Evolutionary conservation across 495 filamentous ascomycete species (phyloP), one percentile per base, ranked within the genome.

Genomic region (Podospora anserina): DNA sequence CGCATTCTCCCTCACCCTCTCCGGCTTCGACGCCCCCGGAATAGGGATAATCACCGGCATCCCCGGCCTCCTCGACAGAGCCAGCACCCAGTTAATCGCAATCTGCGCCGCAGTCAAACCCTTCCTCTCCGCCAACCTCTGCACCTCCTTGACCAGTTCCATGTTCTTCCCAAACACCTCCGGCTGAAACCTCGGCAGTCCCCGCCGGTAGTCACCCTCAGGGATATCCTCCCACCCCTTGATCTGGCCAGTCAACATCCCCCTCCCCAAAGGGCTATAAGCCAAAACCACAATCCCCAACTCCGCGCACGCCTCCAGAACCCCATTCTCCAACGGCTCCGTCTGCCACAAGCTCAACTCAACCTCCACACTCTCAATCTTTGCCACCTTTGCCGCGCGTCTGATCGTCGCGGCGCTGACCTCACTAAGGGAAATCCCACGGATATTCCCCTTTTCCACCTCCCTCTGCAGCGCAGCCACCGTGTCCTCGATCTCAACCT

Each of bases 11-110:
- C 73, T 59, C 2, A 88, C 77, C 13, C 85, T 75, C 26, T 72
- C 78, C 5, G 71, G 78, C 0, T 77, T 81, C 20, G 83, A 86
- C 7, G 89, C 87, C 7, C 92, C 92, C 0, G 92, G 93, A 71
- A 97, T 96, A 3, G 92, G 93, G 61, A 96, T 89, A 69, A 96
- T 90, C 3, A 80, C 84, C 6, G 88, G 87, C 76, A 88, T 84
- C 5, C 88, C 91, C 39, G 87, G 81, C 72, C 83, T 80, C 39
- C 77, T 80, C 61, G 83, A 84, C 66, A 88, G 76, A 1, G 82
- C 73, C 60, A 72, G 76, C 4, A 91, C 78, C 93, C 94, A 97
- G 44, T 81, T 86, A 63, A 97, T 79, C 11, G 92, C 93, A 23
- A 96, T 79, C 79, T 97, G 93, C 3, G 85, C 88, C 0, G 89